Evolutionary conservation across 306 rosid genomes (phyloP), one percentile per base, ranked within the genome.

Genomic region (Quercus robur): DNA sequence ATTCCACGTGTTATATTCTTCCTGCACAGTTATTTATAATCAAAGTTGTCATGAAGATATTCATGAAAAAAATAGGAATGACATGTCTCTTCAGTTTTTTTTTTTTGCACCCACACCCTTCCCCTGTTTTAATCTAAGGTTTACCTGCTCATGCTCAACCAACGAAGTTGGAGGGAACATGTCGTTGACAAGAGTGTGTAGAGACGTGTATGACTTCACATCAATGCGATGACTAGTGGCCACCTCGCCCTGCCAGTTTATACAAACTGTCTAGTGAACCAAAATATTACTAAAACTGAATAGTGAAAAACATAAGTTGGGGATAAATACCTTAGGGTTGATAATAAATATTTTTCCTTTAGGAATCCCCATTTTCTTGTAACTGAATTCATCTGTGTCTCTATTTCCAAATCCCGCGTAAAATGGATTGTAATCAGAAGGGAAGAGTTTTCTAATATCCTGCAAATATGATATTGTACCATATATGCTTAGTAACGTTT

Each of bases 321-420:
- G 76, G 84, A 87, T 49, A 54, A 72, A 80, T 70, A 93, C 99
- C 98, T 96, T 96, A 20, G 99, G 99, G 85, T 96, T 96, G 82
- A 96, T 96, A 62, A 96, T 96, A 74, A 93, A 96, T 81, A 96
- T 96, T 77, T 96, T 93, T 3, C 99, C 99, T 83, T 96, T 96
- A 0, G 98, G 99, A 83, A 93, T 96, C 83, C 99, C 99, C 23
- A 96, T 94, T 85, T 90, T 96, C 86, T 87, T 80, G 87, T 96
- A 96, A 86, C 99, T 96, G 25, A 96, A 89, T 80, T 96, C 99
- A 81, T 96, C 99, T 4, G 98, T 96, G 82, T 96, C 99, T 86
- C 98, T 86, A 80, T 96, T 96, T 68, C 99, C 99, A 41, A 96
- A 96, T 30, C 99, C 98, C 0, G 97, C 99, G 46, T 96, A 96